Evolutionary conservation across 139 green algal genomes (phyloP).

Genomic region (Asterochloris sp.): DNA sequence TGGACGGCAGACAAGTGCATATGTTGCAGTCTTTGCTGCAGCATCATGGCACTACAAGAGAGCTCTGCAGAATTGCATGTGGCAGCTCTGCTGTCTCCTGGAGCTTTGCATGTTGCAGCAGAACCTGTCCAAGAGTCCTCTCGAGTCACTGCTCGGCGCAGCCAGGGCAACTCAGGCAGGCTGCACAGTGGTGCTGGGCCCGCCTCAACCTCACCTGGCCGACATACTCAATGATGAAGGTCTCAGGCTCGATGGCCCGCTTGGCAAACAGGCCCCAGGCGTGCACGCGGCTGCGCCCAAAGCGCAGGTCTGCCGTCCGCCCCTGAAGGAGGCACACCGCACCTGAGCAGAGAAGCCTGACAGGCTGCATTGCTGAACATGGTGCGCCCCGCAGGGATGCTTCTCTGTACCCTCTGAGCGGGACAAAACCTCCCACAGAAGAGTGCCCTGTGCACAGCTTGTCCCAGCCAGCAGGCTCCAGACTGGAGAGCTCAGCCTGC

Average conservation of each 20-base stretch:
- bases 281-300: constrained; percentile 49
- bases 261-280: constrained; percentile 76
- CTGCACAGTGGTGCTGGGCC: background rate
- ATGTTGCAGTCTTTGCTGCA: too few species aligned
- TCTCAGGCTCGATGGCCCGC: constrained; percentile 52
- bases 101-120: background rate
- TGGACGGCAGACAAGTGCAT: too few species aligned
- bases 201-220: constrained; percentile 53
- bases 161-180: constrained; percentile 37
- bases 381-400: too few species aligned
- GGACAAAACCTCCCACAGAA: too few species aligned
- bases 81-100: too few species aligned
- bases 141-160: background rate
- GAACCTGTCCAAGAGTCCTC: background rate
- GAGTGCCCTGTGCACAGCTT: too few species aligned
- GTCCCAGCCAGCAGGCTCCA: too few species aligned
- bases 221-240: constrained; percentile 87
- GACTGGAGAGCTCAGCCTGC: too few species aligned
- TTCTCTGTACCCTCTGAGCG: too few species aligned
- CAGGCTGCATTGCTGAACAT: too few species aligned
- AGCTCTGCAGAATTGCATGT: too few species aligned
- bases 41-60: too few species aligned
- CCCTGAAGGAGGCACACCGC: constrained; percentile 1
- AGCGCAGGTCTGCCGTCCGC: constrained; percentile 28
- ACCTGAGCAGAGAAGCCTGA: background rate